These are phyloP conservation scores for Populus simonii DNA, from an alignment of 345 rosid species.

Conservation along the genomic window DNA sequence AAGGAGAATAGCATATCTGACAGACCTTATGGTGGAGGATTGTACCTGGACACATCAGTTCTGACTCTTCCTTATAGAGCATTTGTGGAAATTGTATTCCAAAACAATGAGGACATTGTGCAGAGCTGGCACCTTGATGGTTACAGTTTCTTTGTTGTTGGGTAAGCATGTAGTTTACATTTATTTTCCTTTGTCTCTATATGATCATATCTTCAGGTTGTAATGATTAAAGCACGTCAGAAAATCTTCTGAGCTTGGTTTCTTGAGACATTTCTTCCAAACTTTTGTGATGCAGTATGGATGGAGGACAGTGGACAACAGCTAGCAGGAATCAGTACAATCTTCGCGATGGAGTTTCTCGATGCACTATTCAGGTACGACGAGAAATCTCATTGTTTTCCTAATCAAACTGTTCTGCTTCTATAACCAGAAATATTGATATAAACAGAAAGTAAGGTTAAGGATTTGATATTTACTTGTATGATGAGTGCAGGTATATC, in stretches of 20 bases:
- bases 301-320: conserved; percentile 83
- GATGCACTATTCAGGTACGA: conserved; percentile 74
- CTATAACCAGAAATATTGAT: background rate
- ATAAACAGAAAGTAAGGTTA: background rate
- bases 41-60: conserved; percentile 72
- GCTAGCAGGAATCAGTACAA: conserved; percentile 69
- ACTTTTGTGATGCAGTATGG: conserved; percentile 59
- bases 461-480: background rate
- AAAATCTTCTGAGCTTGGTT: background rate
- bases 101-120: conserved; percentile 69
- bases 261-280: background rate
- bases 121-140: conserved; percentile 92
- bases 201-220: background rate
- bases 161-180: conserved; percentile 41
- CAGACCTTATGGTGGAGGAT: conserved; percentile 55
- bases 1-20: conserved; percentile 65
- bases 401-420: background rate
- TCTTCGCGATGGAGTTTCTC: conserved; percentile 74
- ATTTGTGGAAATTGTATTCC: conserved; percentile 78
- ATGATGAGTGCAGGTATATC: conserved; percentile 63
- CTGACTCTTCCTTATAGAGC: conserved; percentile 66
- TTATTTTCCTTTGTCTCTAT: background rate
- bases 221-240: background rate
- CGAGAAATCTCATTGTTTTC: background rate
- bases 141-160: conserved; percentile 79